Conservation (phyloP, 129 eudicot species). For the Chrysanthemum lavandulifolium region DNA sequence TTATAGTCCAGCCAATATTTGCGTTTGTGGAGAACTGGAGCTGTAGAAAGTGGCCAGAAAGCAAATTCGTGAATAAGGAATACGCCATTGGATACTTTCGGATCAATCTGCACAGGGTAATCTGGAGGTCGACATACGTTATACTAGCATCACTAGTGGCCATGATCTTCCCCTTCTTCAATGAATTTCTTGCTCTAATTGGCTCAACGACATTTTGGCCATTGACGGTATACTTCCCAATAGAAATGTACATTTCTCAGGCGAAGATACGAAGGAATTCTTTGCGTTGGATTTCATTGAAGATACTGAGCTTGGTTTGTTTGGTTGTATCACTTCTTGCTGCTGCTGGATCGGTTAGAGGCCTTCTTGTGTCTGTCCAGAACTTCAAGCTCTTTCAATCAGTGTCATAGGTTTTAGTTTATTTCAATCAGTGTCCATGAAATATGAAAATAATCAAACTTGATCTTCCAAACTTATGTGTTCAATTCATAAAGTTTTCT, state of each 20-base stretch:
- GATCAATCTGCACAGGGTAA: conserved; percentile 45
- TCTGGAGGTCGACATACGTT: conserved; percentile 65
- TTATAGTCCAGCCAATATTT: conserved; percentile 51
- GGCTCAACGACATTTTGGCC: conserved; percentile 68
- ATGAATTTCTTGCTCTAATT: conserved; percentile 56
- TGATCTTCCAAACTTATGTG: too few species aligned
- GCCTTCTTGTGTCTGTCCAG: conserved; percentile 38
- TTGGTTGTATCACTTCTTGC: conserved; percentile 52
- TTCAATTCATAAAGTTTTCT: too few species aligned
- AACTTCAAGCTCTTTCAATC: conserved; percentile 40
- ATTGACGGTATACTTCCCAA: conserved; percentile 33
- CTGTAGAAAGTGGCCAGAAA: conserved; percentile 46
- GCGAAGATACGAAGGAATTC: conserved; percentile 40
- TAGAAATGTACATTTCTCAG: conserved; percentile 63
- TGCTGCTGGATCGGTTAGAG: conserved; percentile 55
- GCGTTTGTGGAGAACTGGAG: conserved; percentile 47
- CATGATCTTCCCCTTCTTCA: conserved; percentile 59
- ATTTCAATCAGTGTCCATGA: not conserved
- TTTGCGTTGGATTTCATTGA: conserved; percentile 41
- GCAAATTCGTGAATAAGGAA: conserved; percentile 39
- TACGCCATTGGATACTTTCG: conserved; percentile 25
- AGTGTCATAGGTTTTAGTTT: conserved; percentile 24
- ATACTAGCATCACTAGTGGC: conserved; percentile 43
- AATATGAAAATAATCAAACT: too few species aligned
- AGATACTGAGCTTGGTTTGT: conserved; percentile 39